A percentile compares a stretch with the other conserved stretches of the same genome.
Conservation (phyloP, 495 filamentous ascomycete species). For the Rhypophila decipiens region DNA sequence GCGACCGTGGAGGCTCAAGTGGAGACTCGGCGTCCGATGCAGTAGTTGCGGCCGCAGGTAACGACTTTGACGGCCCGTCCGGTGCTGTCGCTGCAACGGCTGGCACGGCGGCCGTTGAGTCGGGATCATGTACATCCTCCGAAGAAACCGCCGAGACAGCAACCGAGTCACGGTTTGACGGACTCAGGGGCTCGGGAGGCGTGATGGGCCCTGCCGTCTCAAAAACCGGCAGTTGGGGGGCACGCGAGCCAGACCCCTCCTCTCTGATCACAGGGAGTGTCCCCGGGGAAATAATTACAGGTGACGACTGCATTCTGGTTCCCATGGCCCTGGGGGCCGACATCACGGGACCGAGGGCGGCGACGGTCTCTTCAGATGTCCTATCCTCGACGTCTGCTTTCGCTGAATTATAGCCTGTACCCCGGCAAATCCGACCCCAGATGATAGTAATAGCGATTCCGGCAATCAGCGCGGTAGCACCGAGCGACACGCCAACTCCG, state of each 20-base stretch:
- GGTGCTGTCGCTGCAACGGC: neutral
- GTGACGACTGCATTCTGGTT: neutral
- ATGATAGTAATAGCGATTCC: conserved; percentile 6
- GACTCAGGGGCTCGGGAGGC: neutral
- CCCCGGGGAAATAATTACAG: neutral
- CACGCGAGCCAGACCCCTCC: neutral
- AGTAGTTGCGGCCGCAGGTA: too few relatives aligned
- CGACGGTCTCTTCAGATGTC: too few relatives aligned
- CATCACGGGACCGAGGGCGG: neutral
- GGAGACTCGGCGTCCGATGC: too few relatives aligned
- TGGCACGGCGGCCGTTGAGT: neutral
- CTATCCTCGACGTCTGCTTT: conserved; percentile 2
- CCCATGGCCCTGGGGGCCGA: neutral
- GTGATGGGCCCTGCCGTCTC: neutral
- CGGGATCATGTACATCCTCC: too few relatives aligned
- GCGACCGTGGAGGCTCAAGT: neutral
- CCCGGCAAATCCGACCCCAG: conserved; percentile 9
- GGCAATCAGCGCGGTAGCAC: conserved; percentile 8
- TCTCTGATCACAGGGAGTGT: neutral
- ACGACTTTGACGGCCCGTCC: too few relatives aligned
- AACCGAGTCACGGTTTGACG: neutral
- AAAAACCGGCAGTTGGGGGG: conserved; percentile 3
- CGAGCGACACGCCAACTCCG: conserved; percentile 14
- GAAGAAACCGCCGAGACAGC: neutral
- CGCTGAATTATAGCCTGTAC: neutral